Evolutionary conservation across 371 early-diverging fungal genomes (phyloP).

Genomic region (Syncephalastrum monosporum): DNA sequence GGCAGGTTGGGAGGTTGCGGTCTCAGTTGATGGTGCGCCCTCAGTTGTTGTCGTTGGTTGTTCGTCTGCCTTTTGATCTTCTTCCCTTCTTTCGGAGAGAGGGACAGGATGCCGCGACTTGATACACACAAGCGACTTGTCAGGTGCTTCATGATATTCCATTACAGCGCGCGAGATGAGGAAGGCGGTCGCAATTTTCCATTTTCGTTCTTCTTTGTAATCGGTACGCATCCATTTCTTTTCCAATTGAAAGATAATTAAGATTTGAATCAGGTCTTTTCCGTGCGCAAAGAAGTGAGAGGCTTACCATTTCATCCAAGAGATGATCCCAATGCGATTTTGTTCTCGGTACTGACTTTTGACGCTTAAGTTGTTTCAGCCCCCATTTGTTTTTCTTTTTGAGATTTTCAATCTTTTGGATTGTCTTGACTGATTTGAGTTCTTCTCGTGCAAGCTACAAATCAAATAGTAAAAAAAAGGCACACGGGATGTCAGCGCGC

Average conservation of each 20-base stretch:
- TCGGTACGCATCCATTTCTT: constrained; percentile 86
- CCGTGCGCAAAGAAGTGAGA: background rate
- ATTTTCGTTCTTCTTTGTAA: constrained; percentile 82
- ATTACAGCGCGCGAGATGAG: constrained; percentile 69
- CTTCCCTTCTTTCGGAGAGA: too few relatives aligned
- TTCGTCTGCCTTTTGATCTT: too few relatives aligned
- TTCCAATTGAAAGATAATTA: background rate
- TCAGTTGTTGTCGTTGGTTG: too few relatives aligned
- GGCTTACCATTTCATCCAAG: constrained; percentile 80
- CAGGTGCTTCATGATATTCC: constrained; percentile 78
- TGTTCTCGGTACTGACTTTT: constrained; percentile 66
- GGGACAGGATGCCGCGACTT: constrained; percentile 14
- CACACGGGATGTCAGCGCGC: background rate
- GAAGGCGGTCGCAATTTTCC: constrained; percentile 80
- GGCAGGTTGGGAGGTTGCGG: too few relatives aligned
- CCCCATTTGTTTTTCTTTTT: constrained; percentile 81
- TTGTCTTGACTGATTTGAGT: constrained; percentile 67
- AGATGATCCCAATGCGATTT: constrained; percentile 89
- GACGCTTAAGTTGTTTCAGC: constrained; percentile 76
- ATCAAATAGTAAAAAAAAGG: too few relatives aligned
- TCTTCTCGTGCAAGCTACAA: constrained; percentile 83
- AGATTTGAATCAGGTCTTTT: background rate
- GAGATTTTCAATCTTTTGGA: constrained; percentile 77
- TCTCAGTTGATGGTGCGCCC: too few relatives aligned
- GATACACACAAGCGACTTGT: constrained; percentile 71